Evolutionary conservation across 257 asterid genomes (phyloP), one percentile per base, ranked within the genome.

Genomic region (Cynanchum wilfordii): DNA sequence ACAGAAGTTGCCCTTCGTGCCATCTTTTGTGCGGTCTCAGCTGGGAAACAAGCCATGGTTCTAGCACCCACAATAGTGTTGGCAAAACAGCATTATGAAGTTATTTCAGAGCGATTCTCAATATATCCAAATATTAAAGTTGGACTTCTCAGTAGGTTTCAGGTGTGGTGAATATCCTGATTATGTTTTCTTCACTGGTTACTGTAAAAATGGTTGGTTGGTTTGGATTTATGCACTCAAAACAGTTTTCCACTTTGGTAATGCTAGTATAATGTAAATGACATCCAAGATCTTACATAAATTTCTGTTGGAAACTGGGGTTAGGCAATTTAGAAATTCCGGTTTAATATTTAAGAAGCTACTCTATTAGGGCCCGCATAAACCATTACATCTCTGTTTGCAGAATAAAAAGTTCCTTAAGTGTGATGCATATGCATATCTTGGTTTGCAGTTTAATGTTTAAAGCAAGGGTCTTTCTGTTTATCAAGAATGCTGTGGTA

Each of bases 1-100:
- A 94, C 97, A 65, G 99, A 94, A 87, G 99, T 94, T 77, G 97
- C 99, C 65, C 71, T 94, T 62, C 99, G 97, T 79, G 99, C 97
- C 79, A 89, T 94, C 86, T 88, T 81, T 86, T 89, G 94, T 81
- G 99, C 91, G 79, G 89, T 94, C 75, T 83, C 96, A 62, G 82
- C 97, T 78, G 91, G 96, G 60, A 91, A 87, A 89, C 99, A 94
- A 75, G 93, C 96, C 66, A 91, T 94, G 99, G 87, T 94, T 76
- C 88, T 94, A 79, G 96, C 97, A 38, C 99, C 97, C 4, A 94
- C 99, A 30, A 91, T 89, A 66, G 97, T 94, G 69, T 85, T 94
- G 78, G 99, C 99, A 74, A 94, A 94, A 79, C 98, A 94, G 74
- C 99, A 94, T 76, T 91, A 81, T 85, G 99, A 88, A 59, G 97